Conservation (phyloP, 306 rosid species). For the Abrus precatorius region DNA sequence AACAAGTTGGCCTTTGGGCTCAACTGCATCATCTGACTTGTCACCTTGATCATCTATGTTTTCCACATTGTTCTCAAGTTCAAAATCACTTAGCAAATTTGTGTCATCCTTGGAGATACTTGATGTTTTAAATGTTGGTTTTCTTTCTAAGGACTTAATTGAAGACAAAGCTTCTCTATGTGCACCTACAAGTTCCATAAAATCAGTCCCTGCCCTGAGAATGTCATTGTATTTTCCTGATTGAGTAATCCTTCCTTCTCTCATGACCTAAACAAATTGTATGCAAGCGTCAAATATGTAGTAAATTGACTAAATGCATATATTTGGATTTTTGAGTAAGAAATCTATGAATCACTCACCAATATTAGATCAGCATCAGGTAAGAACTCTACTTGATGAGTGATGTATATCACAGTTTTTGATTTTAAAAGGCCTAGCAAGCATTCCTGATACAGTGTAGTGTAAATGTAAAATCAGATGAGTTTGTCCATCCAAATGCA, state of each 20-base stretch:
- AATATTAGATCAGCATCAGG: slow-evolving; percentile 86
- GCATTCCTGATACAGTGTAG: slow-evolving; percentile 70
- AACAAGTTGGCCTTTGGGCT: slow-evolving; percentile 76
- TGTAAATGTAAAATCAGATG: slow-evolving; percentile 26
- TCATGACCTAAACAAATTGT: slow-evolving; percentile 71
- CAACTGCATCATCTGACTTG: slow-evolving; percentile 47
- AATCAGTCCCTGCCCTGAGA: slow-evolving; percentile 71
- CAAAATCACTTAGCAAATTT: slow-evolving; percentile 39
- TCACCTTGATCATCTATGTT: slow-evolving; percentile 49
- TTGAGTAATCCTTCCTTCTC: slow-evolving; percentile 83
- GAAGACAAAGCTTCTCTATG: slow-evolving; percentile 77
- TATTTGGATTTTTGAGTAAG: neutral
- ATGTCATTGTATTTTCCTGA: slow-evolving; percentile 78
- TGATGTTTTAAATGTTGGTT: slow-evolving; percentile 37
- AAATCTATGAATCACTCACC: slow-evolving; percentile 56
- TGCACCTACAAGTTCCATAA: slow-evolving; percentile 85
- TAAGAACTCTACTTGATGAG: slow-evolving; percentile 94
- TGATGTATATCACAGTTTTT: slow-evolving; percentile 81
- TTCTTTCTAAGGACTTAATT: slow-evolving; percentile 53
- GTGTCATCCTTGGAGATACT: slow-evolving; percentile 44
- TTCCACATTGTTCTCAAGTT: slow-evolving; percentile 50
- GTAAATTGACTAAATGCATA: neutral
- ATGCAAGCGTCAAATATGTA: neutral
- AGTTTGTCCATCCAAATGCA: slow-evolving; percentile 1
- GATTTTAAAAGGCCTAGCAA: slow-evolving; percentile 76